These are phyloP conservation scores for Earliella scabrosa DNA, from an alignment of 1,284 basidiomycete genomes.

Conservation along the genomic window DNA sequence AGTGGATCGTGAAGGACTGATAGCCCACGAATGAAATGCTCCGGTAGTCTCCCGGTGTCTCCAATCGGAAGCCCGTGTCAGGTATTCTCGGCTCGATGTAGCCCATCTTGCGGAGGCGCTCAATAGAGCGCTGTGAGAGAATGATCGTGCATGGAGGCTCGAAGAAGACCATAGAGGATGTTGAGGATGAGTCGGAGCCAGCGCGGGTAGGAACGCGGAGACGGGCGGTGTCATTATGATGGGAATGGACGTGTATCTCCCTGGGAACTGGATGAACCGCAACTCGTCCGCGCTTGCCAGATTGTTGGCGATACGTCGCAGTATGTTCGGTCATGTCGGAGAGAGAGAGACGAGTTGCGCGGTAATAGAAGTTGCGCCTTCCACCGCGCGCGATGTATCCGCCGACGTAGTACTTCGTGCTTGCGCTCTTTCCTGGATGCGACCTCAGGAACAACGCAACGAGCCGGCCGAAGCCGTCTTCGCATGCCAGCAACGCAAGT, in stretches of 20 bases:
- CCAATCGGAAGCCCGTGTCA: conserved; percentile 11
- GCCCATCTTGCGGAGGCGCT: conserved; percentile 6
- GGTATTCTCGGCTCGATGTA: conserved; percentile 15
- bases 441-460: conserved; percentile 17
- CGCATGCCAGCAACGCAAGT: conserved; percentile 17
- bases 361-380: conserved; percentile 15
- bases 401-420: conserved; percentile 4
- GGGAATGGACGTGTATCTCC: conserved; percentile 15
- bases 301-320: background rate
- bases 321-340: background rate
- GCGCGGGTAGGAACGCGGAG: background rate
- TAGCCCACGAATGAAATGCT: conserved; percentile 18
- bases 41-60: conserved; percentile 7
- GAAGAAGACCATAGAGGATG: conserved; percentile 19
- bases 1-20: conserved; percentile 19
- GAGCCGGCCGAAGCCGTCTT: conserved; percentile 10
- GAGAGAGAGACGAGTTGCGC: conserved; percentile 11
- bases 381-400: conserved; percentile 18
- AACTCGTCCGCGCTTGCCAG: background rate
- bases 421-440: background rate
- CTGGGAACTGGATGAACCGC: background rate
- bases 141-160: conserved; percentile 20
- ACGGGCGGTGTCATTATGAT: background rate
- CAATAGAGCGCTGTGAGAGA: background rate
- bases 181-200: background rate